These are phyloP conservation scores for Candolleomyces aberdarensis DNA, from an alignment of 768 basidiomycete genomes.

Conservation along the genomic window DNA sequence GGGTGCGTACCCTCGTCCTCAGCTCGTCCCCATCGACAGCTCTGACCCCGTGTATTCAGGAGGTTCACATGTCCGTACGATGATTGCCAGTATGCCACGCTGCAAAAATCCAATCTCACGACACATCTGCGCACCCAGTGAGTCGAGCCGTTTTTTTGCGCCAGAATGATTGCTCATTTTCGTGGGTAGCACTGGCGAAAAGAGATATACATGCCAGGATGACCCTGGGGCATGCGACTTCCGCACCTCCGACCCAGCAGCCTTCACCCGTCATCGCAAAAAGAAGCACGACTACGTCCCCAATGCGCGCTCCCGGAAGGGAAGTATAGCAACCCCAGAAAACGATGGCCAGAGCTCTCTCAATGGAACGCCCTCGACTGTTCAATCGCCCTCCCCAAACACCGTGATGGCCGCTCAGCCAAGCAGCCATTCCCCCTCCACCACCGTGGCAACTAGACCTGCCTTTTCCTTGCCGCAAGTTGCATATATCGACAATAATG, in stretches of 20 bases:
- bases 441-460: background rate
- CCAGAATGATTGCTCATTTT: background rate
- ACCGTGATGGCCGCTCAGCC: background rate
- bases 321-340: background rate
- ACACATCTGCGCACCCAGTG: conserved; percentile 3
- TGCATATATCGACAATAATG: background rate
- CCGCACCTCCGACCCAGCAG: conserved; percentile 6
- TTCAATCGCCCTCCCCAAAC: no score
- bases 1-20: background rate
- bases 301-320: conserved; percentile 1
- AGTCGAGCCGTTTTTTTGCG: background rate
- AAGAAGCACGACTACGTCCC: conserved; percentile 4
- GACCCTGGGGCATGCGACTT: background rate
- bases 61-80: background rate
- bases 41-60: background rate
- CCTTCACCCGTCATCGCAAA: conserved; percentile 2
- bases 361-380: no score
- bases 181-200: background rate
- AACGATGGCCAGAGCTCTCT: no score
- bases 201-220: background rate
- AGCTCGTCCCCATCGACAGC: background rate
- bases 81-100: background rate
- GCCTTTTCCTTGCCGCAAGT: background rate
- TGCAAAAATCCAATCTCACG: conserved; percentile 6
- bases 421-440: background rate